phyloP scores from a whole-genome alignment of 2,329 filamentous ascomycete genomes.

The Graphilbum fragrans region DNA sequence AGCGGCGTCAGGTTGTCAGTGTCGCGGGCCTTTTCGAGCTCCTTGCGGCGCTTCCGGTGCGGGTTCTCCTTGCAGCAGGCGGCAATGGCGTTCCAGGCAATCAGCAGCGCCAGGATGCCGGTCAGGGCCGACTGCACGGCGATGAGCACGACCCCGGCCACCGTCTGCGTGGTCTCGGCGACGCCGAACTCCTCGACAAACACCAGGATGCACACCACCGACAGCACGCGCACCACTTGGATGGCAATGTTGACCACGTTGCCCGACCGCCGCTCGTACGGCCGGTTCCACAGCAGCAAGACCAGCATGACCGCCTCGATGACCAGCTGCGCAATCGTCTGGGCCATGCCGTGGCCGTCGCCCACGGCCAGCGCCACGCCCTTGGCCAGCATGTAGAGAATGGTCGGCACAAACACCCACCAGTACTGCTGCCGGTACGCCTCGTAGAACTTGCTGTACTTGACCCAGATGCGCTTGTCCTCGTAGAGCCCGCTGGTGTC shows the following conservation, averaged over 20 bases:
- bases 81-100: slow-evolving; percentile 78
- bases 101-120: slow-evolving; percentile 71
- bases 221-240: slow-evolving; percentile 77
- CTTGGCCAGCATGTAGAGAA: slow-evolving; percentile 83
- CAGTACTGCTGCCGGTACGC: slow-evolving; percentile 89
- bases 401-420: slow-evolving; percentile 90
- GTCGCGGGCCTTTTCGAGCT: slow-evolving; percentile 70
- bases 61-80: slow-evolving; percentile 79
- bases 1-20: slow-evolving; percentile 75
- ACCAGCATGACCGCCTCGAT: slow-evolving; percentile 71
- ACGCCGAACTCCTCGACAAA: slow-evolving; percentile 92
- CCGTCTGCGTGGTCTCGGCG: slow-evolving; percentile 81
- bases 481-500: slow-evolving; percentile 66
- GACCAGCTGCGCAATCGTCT: slow-evolving; percentile 67
- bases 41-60: slow-evolving; percentile 77
- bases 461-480: slow-evolving; percentile 81
- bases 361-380: slow-evolving; percentile 75
- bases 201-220: slow-evolving; percentile 76
- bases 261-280: slow-evolving; percentile 74
- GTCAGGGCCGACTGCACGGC: slow-evolving; percentile 82
- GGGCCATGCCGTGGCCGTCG: slow-evolving; percentile 73
- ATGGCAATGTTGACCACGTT: slow-evolving; percentile 93
- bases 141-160: slow-evolving; percentile 86
- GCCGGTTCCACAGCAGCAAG: slow-evolving; percentile 72
- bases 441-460: slow-evolving; percentile 97